Conservation (phyloP, 2,329 filamentous ascomycete species). For the Fusarium staphyleae region DNA sequence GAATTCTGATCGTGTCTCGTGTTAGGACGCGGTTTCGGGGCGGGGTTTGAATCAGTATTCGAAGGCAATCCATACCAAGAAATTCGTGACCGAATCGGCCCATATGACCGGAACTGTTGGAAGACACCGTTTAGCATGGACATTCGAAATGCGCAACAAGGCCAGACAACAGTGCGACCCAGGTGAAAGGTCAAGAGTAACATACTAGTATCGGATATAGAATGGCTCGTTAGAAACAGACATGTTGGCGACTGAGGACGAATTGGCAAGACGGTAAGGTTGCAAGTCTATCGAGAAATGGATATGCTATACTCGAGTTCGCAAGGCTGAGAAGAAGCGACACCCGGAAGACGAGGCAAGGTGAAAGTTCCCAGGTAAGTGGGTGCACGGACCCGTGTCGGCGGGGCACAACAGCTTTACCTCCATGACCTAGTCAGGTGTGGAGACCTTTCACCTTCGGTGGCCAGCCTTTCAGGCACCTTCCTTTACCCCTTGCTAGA, state of each 20-base stretch:
- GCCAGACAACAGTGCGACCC: not conserved
- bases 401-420: constrained; percentile 35
- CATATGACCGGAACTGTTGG: constrained; percentile 87
- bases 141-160: not conserved
- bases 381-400: constrained; percentile 30
- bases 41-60: not conserved
- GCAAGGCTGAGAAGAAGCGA: constrained; percentile 40
- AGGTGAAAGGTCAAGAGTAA: not conserved
- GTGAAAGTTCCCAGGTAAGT: constrained; percentile 1
- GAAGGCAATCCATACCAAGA: constrained; percentile 68
- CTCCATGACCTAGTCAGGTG: constrained; percentile 12
- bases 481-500: constrained; percentile 14
- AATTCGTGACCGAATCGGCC: constrained; percentile 99
- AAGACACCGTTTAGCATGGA: constrained; percentile 20
- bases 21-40: constrained; percentile 8
- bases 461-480: constrained; percentile 3
- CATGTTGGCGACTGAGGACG: constrained; percentile 55
- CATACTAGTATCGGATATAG: constrained; percentile 97
- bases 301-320: constrained; percentile 13
- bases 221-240: constrained; percentile 80
- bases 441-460: constrained; percentile 19
- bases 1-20: constrained; percentile 73
- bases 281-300: constrained; percentile 7
- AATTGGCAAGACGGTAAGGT: constrained; percentile 1
- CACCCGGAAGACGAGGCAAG: constrained; percentile 21